These are phyloP conservation scores for Talaromyces ruber DNA, from an alignment of 495 filamentous ascomycete species.

Conservation along the genomic window DNA sequence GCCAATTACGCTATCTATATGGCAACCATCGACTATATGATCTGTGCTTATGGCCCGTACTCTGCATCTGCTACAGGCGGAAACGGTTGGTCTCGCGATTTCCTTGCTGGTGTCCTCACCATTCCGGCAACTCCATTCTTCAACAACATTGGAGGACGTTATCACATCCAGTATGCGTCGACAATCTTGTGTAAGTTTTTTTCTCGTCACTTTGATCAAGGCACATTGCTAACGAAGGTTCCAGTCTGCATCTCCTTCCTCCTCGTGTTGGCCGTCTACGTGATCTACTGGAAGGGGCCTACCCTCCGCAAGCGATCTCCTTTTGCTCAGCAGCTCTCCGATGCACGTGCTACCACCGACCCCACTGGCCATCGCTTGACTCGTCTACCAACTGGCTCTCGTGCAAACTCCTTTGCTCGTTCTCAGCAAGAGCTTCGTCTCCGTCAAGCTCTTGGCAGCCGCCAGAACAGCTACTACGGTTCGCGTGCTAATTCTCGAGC, in stretches of 20 bases:
- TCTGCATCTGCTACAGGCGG: constrained; percentile 65
- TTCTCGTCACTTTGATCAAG: not conserved
- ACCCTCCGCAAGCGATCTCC: constrained; percentile 56
- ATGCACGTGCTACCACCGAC: constrained; percentile 38
- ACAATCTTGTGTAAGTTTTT: constrained; percentile 54
- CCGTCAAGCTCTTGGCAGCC: constrained; percentile 34
- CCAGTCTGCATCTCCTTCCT: constrained; percentile 53
- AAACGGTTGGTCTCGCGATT: constrained; percentile 69
- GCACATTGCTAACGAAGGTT: not conserved
- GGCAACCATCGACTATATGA: constrained; percentile 71
- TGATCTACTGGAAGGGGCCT: constrained; percentile 72
- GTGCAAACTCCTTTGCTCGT: constrained; percentile 36
- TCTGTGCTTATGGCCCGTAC: constrained; percentile 62
- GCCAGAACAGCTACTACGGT: constrained; percentile 22
- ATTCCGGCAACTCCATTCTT: constrained; percentile 67
- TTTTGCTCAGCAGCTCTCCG: constrained; percentile 64
- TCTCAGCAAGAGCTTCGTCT: constrained; percentile 43
- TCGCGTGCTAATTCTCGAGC: constrained; percentile 28
- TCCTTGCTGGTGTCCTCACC: constrained; percentile 73
- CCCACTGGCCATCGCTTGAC: constrained; percentile 28
- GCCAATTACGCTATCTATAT: constrained; percentile 67
- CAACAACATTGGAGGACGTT: constrained; percentile 49
- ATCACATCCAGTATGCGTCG: constrained; percentile 57
- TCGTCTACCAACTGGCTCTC: constrained; percentile 27
- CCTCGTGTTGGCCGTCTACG: constrained; percentile 65